phyloP scores from a whole-genome alignment of 1,284 basidiomycete species.

The Pseudozyma thailandica region DNA sequence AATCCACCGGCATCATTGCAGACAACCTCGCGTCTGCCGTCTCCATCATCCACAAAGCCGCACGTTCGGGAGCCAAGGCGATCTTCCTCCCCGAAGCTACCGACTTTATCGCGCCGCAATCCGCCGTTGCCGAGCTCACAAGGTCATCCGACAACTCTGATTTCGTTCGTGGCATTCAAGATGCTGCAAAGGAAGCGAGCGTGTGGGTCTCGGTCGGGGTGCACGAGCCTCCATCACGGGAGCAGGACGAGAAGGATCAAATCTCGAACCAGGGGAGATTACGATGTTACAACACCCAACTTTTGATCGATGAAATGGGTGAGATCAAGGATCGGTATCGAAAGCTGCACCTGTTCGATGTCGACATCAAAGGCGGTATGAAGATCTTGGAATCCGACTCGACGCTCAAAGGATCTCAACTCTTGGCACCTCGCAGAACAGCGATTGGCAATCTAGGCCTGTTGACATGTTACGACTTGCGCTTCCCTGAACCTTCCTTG shows the following conservation, averaged over 20 bases:
- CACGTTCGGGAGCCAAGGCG: constrained; percentile 68
- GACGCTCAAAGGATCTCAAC: constrained; percentile 68
- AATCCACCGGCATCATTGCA: constrained; percentile 53
- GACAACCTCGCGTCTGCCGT: constrained; percentile 53
- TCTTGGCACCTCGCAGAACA: constrained; percentile 65
- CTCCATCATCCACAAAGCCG: constrained; percentile 65
- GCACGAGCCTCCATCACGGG: constrained; percentile 69
- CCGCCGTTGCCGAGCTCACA: constrained; percentile 57
- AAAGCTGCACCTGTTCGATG: constrained; percentile 72
- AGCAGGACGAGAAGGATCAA: constrained; percentile 47
- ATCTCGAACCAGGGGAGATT: constrained; percentile 42
- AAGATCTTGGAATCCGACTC: constrained; percentile 66
- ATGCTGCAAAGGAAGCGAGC: constrained; percentile 66
- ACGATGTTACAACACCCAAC: constrained; percentile 71
- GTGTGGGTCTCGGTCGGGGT: constrained; percentile 71
- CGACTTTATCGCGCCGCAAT: constrained; percentile 71
- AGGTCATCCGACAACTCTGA: constrained; percentile 51
- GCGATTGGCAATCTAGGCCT: constrained; percentile 69
- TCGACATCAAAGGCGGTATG: constrained; percentile 69
- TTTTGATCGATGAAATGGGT: constrained; percentile 70
- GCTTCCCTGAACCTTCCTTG: constrained; percentile 71
- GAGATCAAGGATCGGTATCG: constrained; percentile 68
- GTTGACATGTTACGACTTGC: constrained; percentile 73
- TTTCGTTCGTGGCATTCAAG: constrained; percentile 68
- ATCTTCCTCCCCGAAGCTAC: constrained; percentile 71